Evolutionary conservation across 768 basidiomycete genomes (phyloP).

Genomic region (Amanita subjunquillea): DNA sequence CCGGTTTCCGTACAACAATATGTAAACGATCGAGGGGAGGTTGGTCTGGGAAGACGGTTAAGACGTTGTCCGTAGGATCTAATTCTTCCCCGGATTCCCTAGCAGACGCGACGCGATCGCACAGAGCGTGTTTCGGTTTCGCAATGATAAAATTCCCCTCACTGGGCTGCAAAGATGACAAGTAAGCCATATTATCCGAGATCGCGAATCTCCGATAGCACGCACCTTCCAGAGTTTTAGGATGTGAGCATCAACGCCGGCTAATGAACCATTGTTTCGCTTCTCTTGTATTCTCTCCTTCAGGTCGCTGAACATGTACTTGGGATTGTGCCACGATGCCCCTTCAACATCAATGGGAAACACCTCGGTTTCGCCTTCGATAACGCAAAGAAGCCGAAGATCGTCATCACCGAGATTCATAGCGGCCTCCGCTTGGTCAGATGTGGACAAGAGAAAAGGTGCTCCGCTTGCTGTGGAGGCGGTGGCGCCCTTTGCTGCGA

Average conservation of each 20-base stretch:
- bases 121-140: constrained; percentile 7
- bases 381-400: constrained; percentile 8
- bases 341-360: constrained; percentile 5
- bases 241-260: constrained; percentile 5
- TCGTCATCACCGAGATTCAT: constrained; percentile 6
- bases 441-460: too few species aligned
- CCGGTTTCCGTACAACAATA: constrained; percentile 8
- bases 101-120: constrained; percentile 4
- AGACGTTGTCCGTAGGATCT: constrained; percentile 6
- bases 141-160: constrained; percentile 2
- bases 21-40: constrained; percentile 8
- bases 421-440: neutral
- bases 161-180: constrained; percentile 5
- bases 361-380: constrained; percentile 8
- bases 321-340: constrained; percentile 7
- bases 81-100: constrained; percentile 7
- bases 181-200: constrained; percentile 6
- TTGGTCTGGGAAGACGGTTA: constrained; percentile 7
- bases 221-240: constrained; percentile 8
- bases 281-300: constrained; percentile 8
- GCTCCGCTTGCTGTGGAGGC: neutral
- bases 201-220: constrained; percentile 4
- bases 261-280: constrained; percentile 2
- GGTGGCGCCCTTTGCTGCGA: too few species aligned
- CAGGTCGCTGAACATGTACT: constrained; percentile 5